Evolutionary conservation across 2,329 filamentous ascomycete species (phyloP).

Genomic region (Fusarium sp.): DNA sequence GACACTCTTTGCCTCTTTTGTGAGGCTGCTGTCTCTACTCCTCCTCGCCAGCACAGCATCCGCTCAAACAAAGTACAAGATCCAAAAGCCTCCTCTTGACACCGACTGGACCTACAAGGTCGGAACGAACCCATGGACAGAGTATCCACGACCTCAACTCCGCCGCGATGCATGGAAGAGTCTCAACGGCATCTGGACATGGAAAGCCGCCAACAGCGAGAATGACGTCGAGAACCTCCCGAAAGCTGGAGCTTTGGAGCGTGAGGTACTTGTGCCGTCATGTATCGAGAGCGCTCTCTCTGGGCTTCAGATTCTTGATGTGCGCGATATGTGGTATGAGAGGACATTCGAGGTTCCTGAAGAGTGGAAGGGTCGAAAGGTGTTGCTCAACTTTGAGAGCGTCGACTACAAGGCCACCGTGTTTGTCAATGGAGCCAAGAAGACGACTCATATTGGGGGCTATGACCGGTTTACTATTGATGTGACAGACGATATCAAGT

Average conservation of each 20-base stretch:
- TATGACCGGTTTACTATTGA: conserved; percentile 29
- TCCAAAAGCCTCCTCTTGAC: conserved; percentile 56
- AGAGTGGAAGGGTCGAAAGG: not conserved
- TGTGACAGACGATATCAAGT: conserved; percentile 10
- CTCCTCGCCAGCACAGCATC: not conserved
- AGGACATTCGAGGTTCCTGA: conserved; percentile 15
- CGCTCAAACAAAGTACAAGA: conserved; percentile 48
- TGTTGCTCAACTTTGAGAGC: conserved; percentile 30
- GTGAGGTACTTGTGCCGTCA: conserved; percentile 57
- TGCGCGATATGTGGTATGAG: conserved; percentile 63
- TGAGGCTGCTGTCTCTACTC: not conserved
- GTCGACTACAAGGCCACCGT: conserved; percentile 34
- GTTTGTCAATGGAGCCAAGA: conserved; percentile 18
- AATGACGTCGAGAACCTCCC: conserved; percentile 18
- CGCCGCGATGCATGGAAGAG: conserved; percentile 65
- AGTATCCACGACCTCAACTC: conserved; percentile 69
- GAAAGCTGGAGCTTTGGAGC: conserved; percentile 6
- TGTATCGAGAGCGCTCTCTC: conserved; percentile 61
- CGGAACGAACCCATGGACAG: conserved; percentile 66
- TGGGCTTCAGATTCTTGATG: conserved; percentile 57
- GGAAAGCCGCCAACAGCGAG: conserved; percentile 49
- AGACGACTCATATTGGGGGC: conserved; percentile 25
- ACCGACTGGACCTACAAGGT: conserved; percentile 65
- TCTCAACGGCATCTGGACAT: conserved; percentile 70
- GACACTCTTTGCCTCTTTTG: not conserved